phyloP scores from a whole-genome alignment of 2,329 filamentous ascomycete genomes.

The Claviceps spartinae region DNA sequence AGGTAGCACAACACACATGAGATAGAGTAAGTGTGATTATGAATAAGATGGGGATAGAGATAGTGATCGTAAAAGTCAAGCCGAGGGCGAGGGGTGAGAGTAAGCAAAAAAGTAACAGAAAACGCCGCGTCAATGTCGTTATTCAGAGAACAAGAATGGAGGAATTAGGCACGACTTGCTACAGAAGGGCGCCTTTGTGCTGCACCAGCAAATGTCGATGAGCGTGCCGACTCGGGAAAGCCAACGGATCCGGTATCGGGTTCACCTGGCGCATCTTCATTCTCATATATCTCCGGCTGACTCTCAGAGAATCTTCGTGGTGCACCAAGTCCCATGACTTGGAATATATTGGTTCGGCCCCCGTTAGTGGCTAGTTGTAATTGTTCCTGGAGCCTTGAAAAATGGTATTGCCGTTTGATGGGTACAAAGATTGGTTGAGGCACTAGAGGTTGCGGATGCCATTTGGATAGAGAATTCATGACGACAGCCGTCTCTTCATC shows the following conservation, averaged over 20 bases:
- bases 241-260: conserved; percentile 31
- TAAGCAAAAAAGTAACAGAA: neutral
- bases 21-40: neutral
- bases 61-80: neutral
- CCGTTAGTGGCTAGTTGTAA: conserved; percentile 53
- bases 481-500: conserved; percentile 88
- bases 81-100: neutral
- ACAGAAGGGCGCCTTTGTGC: conserved; percentile 33
- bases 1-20: neutral
- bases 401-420: conserved; percentile 49
- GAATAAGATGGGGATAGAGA: neutral
- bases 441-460: conserved; percentile 65
- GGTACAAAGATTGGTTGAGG: conserved; percentile 49
- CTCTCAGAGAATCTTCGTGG: conserved; percentile 36
- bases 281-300: conserved; percentile 31
- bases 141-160: neutral
- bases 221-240: conserved; percentile 24
- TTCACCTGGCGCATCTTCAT: conserved; percentile 46
- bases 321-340: conserved; percentile 41
- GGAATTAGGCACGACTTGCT: conserved; percentile 29
- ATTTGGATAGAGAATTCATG: conserved; percentile 65
- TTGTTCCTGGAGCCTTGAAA: conserved; percentile 50
- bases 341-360: conserved; percentile 52
- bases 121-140: neutral
- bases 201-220: conserved; percentile 32